A percentile compares a stretch with the other conserved stretches of the same genome.
Evolutionary conservation across 164 flowering plant genomes (phyloP).

Genomic region (Protea cynaroides): DNA sequence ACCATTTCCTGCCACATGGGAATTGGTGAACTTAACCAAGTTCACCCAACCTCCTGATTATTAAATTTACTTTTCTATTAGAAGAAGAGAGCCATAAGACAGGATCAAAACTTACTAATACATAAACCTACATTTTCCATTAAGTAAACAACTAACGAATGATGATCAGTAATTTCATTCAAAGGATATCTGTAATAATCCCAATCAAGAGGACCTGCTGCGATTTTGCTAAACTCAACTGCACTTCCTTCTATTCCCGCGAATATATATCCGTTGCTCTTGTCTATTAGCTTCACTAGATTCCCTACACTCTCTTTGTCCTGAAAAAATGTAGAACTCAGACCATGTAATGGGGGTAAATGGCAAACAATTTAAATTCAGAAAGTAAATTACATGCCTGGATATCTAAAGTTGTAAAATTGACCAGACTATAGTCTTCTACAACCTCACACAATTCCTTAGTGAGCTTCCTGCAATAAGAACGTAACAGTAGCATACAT

Average conservation of each 20-base stretch:
- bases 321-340: constrained; percentile 29
- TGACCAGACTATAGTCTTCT: constrained; percentile 65
- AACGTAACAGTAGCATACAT: not conserved
- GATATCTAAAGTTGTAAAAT: constrained; percentile 83
- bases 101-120: too few relatives aligned
- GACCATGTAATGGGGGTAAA: not conserved
- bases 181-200: constrained; percentile 97
- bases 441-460: constrained; percentile 81
- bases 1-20: too few relatives aligned
- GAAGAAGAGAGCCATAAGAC: too few relatives aligned
- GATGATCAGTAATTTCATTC: not conserved
- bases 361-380: not conserved
- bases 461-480: constrained; percentile 68
- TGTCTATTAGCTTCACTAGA: constrained; percentile 87
- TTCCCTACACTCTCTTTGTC: constrained; percentile 88
- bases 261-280: constrained; percentile 85
- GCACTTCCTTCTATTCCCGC: constrained; percentile 75
- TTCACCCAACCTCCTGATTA: too few relatives aligned
- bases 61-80: too few relatives aligned
- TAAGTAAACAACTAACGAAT: not conserved
- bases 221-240: constrained; percentile 90
- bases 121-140: not conserved
- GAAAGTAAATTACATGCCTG: constrained; percentile 39
- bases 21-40: too few relatives aligned
- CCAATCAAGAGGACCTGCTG: constrained; percentile 77